Evolutionary conservation across 1,284 basidiomycete species (phyloP).

Genomic region (Irpex lacteus): DNA sequence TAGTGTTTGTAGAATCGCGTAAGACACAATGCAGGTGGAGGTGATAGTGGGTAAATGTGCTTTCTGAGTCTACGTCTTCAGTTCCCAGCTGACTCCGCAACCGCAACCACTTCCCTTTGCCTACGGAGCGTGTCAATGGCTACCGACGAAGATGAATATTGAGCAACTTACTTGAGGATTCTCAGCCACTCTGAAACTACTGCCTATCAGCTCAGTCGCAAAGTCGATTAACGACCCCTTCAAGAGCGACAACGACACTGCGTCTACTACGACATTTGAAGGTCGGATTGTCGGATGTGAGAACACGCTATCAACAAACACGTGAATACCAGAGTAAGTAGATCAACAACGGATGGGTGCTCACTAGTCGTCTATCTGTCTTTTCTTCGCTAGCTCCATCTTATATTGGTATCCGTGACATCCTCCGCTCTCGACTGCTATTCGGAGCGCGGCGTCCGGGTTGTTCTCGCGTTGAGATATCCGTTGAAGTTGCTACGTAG

Average conservation of each 20-base stretch:
- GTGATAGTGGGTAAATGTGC: neutral
- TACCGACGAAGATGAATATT: neutral
- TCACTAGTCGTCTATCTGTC: conserved; percentile 77
- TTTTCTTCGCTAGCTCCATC: conserved; percentile 67
- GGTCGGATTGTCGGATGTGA: conserved; percentile 66
- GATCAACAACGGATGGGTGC: conserved; percentile 20
- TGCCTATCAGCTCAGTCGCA: conserved; percentile 89
- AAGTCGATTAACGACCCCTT: conserved; percentile 87
- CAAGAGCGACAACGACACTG: conserved; percentile 74
- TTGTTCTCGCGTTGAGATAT: conserved; percentile 61
- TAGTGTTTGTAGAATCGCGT: neutral
- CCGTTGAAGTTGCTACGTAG: conserved; percentile 60
- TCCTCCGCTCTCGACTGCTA: conserved; percentile 86
- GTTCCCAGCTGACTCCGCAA: conserved; percentile 90
- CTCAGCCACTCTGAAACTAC: conserved; percentile 73
- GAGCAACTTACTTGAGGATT: conserved; percentile 62
- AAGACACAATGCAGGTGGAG: neutral
- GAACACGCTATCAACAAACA: conserved; percentile 45
- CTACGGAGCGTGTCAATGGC: conserved; percentile 9
- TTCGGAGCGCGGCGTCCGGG: conserved; percentile 61
- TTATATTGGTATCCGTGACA: conserved; percentile 95
- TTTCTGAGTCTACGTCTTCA: conserved; percentile 39
- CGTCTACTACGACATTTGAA: conserved; percentile 78
- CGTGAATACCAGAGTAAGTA: conserved; percentile 6
- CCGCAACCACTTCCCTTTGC: conserved; percentile 85